These are phyloP conservation scores for Pythium chondricola DNA, from an alignment of 352 stramenopile genomes.

Conservation along the genomic window DNA sequence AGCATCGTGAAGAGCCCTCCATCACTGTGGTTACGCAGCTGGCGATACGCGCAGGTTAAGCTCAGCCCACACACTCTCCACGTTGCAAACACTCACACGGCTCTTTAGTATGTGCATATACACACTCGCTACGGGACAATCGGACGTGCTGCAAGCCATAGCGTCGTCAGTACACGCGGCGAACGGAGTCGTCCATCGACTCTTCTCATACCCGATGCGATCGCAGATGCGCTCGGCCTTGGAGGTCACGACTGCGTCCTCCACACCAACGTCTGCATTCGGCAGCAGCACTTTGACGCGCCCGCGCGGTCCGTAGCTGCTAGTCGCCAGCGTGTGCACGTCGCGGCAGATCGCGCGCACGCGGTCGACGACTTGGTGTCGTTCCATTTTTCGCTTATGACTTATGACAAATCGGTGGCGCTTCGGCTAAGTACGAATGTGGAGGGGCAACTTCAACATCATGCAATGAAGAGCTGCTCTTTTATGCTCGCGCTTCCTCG, in stretches of 20 bases:
- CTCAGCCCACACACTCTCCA: background rate
- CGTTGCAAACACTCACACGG: constrained; percentile 18
- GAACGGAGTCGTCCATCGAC: background rate
- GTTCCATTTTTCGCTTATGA: constrained; percentile 5
- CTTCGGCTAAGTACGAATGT: too few species aligned
- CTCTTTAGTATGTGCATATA: constrained; percentile 54
- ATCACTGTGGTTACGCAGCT: constrained; percentile 33
- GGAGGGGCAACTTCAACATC: too few species aligned
- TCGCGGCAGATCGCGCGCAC: constrained; percentile 22
- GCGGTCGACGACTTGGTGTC: constrained; percentile 25
- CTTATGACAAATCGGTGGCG: too few species aligned
- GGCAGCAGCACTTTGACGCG: constrained; percentile 38
- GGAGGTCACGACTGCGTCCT: constrained; percentile 44
- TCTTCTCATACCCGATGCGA: constrained; percentile 27
- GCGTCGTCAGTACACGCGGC: too few species aligned
- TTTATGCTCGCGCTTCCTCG: too few species aligned
- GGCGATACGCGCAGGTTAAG: background rate
- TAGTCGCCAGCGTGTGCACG: constrained; percentile 22
- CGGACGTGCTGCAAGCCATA: constrained; percentile 1
- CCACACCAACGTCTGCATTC: constrained; percentile 26
- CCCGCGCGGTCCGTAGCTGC: constrained; percentile 40
- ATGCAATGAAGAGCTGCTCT: too few species aligned
- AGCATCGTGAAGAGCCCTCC: constrained; percentile 37
- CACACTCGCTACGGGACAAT: constrained; percentile 45
- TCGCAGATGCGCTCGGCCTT: constrained; percentile 31